phyloP scores from a whole-genome alignment of 495 filamentous ascomycete genomes.

The Amphirosellinia nigrospora region DNA sequence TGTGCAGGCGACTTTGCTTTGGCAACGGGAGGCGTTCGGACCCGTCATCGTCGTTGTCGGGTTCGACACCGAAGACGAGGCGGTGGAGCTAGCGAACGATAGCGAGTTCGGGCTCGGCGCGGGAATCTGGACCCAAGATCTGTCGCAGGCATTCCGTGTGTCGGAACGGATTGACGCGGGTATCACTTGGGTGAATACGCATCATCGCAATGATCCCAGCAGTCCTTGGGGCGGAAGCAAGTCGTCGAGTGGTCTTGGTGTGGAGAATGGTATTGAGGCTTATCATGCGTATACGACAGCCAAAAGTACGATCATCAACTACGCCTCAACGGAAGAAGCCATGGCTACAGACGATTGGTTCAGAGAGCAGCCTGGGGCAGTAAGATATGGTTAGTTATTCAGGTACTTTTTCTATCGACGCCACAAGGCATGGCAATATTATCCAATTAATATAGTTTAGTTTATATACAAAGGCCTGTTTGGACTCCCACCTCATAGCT shows the following conservation, averaged over 20 bases:
- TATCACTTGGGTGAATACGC: conserved; percentile 68
- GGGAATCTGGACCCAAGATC: conserved; percentile 64
- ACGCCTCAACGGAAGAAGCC: conserved; percentile 51
- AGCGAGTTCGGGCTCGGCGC: conserved; percentile 59
- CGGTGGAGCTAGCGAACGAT: conserved; percentile 55
- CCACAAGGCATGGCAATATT: neutral
- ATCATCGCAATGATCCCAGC: conserved; percentile 66
- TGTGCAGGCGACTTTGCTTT: conserved; percentile 38
- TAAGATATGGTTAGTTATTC: conserved; percentile 53
- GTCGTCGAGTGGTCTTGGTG: conserved; percentile 59
- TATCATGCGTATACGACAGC: conserved; percentile 63
- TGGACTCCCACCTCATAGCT: neutral
- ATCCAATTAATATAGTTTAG: conserved; percentile 22
- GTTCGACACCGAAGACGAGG: conserved; percentile 56
- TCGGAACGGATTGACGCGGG: conserved; percentile 62
- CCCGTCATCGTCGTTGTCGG: conserved; percentile 56
- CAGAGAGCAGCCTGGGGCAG: conserved; percentile 46
- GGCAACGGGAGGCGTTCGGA: conserved; percentile 57
- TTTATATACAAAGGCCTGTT: neutral
- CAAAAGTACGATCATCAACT: conserved; percentile 66
- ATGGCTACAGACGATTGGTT: conserved; percentile 57
- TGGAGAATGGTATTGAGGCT: conserved; percentile 63
- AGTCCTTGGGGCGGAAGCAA: conserved; percentile 65
- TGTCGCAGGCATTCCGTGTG: conserved; percentile 63
- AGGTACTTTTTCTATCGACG: neutral